Evolutionary conservation across 805 yeast genomes (phyloP).

Genomic region (Scheffersomyces coipomensis): DNA sequence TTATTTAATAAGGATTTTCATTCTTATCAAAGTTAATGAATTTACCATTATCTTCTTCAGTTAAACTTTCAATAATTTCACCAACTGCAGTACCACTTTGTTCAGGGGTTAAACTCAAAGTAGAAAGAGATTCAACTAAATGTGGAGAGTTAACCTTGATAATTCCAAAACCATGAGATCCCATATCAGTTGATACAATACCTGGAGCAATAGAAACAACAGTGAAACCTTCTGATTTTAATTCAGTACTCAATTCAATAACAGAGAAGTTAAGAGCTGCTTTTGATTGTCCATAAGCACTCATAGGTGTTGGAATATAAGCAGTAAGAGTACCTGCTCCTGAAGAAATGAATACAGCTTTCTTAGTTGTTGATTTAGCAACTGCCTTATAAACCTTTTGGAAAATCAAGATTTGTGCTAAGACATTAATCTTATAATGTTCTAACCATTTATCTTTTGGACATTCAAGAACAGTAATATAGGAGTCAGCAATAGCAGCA

Average conservation of each 20-base stretch:
- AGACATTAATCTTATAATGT: neutral
- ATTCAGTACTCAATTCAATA: slow-evolving; percentile 23
- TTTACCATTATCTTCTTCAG: neutral
- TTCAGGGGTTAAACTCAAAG: neutral
- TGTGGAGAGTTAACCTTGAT: neutral
- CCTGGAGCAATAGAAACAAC: slow-evolving; percentile 40
- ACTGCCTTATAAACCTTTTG: neutral
- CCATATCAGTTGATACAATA: slow-evolving; percentile 36
- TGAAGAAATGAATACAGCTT: neutral
- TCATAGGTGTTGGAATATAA: neutral
- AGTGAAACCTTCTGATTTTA: slow-evolving; percentile 11
- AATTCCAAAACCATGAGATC: neutral
- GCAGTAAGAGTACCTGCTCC: neutral
- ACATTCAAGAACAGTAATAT: neutral
- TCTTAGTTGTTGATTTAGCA: neutral
- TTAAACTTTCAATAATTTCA: slow-evolving; percentile 40
- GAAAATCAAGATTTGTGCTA: neutral
- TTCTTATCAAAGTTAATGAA: neutral
- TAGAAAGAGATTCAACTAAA: neutral
- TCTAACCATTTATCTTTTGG: neutral
- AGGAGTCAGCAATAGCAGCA: slow-evolving; percentile 20
- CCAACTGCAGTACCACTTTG: slow-evolving; percentile 25
- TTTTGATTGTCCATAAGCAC: slow-evolving; percentile 34
- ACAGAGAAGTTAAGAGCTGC: slow-evolving; percentile 31
- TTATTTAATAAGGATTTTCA: neutral